Percentiles rank a stretch among this genome's conserved stretches.
phyloP scores from a whole-genome alignment of 257 asterid genomes.

The Rehmannia glutinosa region DNA sequence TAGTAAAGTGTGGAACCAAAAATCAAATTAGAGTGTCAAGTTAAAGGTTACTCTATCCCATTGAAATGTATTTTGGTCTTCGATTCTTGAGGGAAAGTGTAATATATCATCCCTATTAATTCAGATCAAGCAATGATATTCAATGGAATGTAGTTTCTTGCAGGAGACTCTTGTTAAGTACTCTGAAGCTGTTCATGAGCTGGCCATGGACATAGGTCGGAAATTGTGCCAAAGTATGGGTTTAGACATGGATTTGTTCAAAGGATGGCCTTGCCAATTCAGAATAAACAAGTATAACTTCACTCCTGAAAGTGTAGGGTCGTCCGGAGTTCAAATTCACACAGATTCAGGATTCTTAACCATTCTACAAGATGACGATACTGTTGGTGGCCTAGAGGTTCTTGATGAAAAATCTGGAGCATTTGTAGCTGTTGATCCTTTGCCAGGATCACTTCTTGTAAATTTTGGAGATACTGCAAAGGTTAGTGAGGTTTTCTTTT shows the following conservation, averaged over 20 bases:
- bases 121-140: no score
- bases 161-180: slow-evolving; percentile 43
- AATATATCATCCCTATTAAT: no score
- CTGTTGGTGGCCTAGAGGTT: slow-evolving; percentile 40
- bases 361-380: slow-evolving; percentile 48
- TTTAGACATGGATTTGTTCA: slow-evolving; percentile 14
- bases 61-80: no score
- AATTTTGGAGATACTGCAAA: slow-evolving; percentile 44
- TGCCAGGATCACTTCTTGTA: slow-evolving; percentile 41
- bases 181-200: slow-evolving; percentile 34
- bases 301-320: slow-evolving; percentile 30
- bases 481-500: slow-evolving; percentile 9
- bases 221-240: slow-evolving; percentile 36
- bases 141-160: no score
- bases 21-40: no score
- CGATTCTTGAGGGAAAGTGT: no score
- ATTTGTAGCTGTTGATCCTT: slow-evolving; percentile 40
- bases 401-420: slow-evolving; percentile 39
- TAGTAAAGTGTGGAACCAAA: no score
- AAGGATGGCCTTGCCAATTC: slow-evolving; percentile 43
- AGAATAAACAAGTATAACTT: slow-evolving; percentile 46
- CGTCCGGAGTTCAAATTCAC: slow-evolving; percentile 39
- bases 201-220: slow-evolving; percentile 31
- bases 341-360: slow-evolving; percentile 45
- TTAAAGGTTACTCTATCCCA: no score